phyloP scores from a whole-genome alignment of 2,329 filamentous ascomycete genomes.

The Cyclaneusma minus region DNA sequence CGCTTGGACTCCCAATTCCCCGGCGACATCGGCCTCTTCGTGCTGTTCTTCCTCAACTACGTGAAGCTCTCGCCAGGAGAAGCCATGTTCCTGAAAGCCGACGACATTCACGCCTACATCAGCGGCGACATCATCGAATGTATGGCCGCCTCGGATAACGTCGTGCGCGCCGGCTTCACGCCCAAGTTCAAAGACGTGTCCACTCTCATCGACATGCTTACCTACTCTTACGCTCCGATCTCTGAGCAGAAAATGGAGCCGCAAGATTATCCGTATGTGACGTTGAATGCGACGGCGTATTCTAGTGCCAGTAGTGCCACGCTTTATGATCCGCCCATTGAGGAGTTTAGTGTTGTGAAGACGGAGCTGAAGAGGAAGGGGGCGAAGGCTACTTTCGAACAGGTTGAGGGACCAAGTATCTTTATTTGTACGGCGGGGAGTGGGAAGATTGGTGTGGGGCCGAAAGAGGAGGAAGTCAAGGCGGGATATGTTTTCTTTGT shows the following conservation, averaged over 20 bases:
- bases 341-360: conserved; percentile 85
- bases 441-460: conserved; percentile 73
- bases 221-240: conserved; percentile 90
- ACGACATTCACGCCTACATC: conserved; percentile 94
- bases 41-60: conserved; percentile 94
- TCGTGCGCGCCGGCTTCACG: conserved; percentile 91
- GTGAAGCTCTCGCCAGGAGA: conserved; percentile 78
- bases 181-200: conserved; percentile 96
- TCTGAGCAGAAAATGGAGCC: conserved; percentile 88
- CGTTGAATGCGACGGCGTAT: conserved; percentile 69
- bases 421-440: conserved; percentile 76
- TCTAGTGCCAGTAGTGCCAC: conserved; percentile 55
- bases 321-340: conserved; percentile 90
- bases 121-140: conserved; percentile 95
- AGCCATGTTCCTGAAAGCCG: conserved; percentile 88
- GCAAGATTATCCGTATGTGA: conserved; percentile 70
- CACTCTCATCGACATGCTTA: conserved; percentile 80
- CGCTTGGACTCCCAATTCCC: conserved; percentile 77
- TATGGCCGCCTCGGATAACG: conserved; percentile 98
- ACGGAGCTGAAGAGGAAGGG: conserved; percentile 55
- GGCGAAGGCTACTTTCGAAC: conserved; percentile 77
- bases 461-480: conserved; percentile 60
- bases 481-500: conserved; percentile 71
- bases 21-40: conserved; percentile 80
- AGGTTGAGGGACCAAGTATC: conserved; percentile 78